Evolutionary conservation across 2,329 filamentous ascomycete genomes (phyloP), one percentile per base, ranked within the genome.

Genomic region (Triangularia setosa): DNA sequence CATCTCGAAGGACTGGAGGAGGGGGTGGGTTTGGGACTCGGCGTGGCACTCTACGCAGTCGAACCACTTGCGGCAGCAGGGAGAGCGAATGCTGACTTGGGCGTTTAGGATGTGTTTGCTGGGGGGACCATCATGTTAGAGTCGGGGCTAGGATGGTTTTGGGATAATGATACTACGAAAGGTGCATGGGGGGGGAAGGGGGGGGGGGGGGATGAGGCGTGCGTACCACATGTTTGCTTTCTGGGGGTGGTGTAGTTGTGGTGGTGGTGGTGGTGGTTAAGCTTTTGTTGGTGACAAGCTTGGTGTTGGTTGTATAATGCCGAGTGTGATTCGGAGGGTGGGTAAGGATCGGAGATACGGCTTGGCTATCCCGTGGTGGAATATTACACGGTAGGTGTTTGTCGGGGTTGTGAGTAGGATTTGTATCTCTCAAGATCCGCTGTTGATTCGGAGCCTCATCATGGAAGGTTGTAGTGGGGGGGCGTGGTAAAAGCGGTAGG

Each of bases 31-130:
- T 77, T 96, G 90, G 67, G 87, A 82, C 76, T 99, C 95, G 61
- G 81, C 80, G 80, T 99, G 95, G 80, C 95, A 99, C 76, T 97
- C 90, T 69, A 92, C 91, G 79, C 95, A 99, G 82, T 99, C 95
- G 80, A 97, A 99, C 96, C 96, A 99, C 83, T 97, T 97, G 66
- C 87, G 86, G 82, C 95, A 99, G 84, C 95, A 99, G 68, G 93
- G 91, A 63, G 93, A 95, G 72, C 95, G 91, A 80, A 99, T 96
- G 64, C 94, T 83, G 74, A 99, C 95, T 80, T 99, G 95, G 68
- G 94, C 95, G 83, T 99, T 99, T 77, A 99, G 88, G 74, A 99
- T 84, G 82, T 99, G 95, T 85, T 98, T 98, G 84, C 95, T 97
- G 72, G 14, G 35, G 23, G 30, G 33, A 8, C 9, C 30, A 12